These are phyloP conservation scores for Phytophthora sp. DNA, from an alignment of 352 stramenopile species.

Conservation along the genomic window DNA sequence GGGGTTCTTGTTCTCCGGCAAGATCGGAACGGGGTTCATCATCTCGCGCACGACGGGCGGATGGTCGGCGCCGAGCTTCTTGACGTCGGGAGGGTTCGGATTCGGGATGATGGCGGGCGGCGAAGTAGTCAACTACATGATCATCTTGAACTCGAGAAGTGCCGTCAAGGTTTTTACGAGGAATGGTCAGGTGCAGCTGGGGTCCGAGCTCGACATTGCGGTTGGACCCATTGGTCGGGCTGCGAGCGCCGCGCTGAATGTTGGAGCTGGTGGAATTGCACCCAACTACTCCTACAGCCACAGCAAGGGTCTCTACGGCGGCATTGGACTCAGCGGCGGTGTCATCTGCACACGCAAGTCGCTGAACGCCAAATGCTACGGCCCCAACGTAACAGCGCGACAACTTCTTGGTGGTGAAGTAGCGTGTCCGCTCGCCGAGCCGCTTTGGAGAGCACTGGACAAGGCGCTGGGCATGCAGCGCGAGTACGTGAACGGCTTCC, in stretches of 20 bases:
- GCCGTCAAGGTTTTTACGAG: slow-evolving; percentile 83
- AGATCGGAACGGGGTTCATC: slow-evolving; percentile 79
- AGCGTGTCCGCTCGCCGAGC: slow-evolving; percentile 59
- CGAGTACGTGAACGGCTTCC: slow-evolving; percentile 70
- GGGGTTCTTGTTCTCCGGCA: slow-evolving; percentile 80
- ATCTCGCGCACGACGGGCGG: slow-evolving; percentile 73
- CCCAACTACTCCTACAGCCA: slow-evolving; percentile 87
- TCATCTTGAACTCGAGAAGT: slow-evolving; percentile 74
- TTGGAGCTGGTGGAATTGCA: slow-evolving; percentile 63
- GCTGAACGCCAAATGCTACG: slow-evolving; percentile 78
- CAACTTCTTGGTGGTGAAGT: slow-evolving; percentile 77
- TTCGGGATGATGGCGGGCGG: slow-evolving; percentile 89
- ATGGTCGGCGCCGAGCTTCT: slow-evolving; percentile 79
- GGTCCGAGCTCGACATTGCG: slow-evolving; percentile 73
- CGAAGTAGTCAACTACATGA: slow-evolving; percentile 84
- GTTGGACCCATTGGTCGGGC: slow-evolving; percentile 75
- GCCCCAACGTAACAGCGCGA: slow-evolving; percentile 59
- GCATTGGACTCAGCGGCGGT: slow-evolving; percentile 69
- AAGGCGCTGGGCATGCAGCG: slow-evolving; percentile 60
- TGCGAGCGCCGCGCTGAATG: slow-evolving; percentile 65
- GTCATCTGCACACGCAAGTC: slow-evolving; percentile 81
- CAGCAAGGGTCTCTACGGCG: slow-evolving; percentile 75
- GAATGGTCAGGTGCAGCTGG: slow-evolving; percentile 79
- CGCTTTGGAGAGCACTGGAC: slow-evolving; percentile 72
- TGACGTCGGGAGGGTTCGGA: slow-evolving; percentile 70